phyloP scores from a whole-genome alignment of 371 early-diverging fungal genomes.

The Lichtheimia hyalospora region DNA sequence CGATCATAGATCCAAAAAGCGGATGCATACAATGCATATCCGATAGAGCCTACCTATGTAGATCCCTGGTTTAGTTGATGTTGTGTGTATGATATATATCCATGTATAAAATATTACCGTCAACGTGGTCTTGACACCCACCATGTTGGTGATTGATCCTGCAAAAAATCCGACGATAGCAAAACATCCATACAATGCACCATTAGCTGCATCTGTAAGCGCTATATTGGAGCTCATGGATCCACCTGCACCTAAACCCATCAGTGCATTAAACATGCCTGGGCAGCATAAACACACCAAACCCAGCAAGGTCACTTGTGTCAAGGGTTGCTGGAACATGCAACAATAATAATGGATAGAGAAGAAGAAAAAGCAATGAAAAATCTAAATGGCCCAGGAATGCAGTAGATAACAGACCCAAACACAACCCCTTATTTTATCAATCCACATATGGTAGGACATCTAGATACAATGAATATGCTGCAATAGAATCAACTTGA shows the following conservation, averaged over 20 bases:
- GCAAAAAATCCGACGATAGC: constrained; percentile 71
- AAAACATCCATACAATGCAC: constrained; percentile 69
- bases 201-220: constrained; percentile 66
- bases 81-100: too few relatives aligned
- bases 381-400: neutral
- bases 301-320: constrained; percentile 70
- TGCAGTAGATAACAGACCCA: neutral
- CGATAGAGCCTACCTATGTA: constrained; percentile 42
- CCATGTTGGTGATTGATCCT: constrained; percentile 58
- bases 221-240: constrained; percentile 54
- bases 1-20: constrained; percentile 56
- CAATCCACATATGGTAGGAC: too few relatives aligned
- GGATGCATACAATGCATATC: constrained; percentile 59
- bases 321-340: constrained; percentile 26
- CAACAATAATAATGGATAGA: too few relatives aligned
- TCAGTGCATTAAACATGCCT: constrained; percentile 67
- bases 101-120: constrained; percentile 18
- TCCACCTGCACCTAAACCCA: constrained; percentile 56
- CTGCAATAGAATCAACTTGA: neutral
- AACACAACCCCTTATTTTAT: too few relatives aligned
- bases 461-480: neutral
- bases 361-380: neutral
- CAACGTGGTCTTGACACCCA: constrained; percentile 54
- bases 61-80: neutral
- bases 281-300: constrained; percentile 78